Conservation (phyloP, 371 early-diverging fungal genomes). For the Coemansia linderi region DNA sequence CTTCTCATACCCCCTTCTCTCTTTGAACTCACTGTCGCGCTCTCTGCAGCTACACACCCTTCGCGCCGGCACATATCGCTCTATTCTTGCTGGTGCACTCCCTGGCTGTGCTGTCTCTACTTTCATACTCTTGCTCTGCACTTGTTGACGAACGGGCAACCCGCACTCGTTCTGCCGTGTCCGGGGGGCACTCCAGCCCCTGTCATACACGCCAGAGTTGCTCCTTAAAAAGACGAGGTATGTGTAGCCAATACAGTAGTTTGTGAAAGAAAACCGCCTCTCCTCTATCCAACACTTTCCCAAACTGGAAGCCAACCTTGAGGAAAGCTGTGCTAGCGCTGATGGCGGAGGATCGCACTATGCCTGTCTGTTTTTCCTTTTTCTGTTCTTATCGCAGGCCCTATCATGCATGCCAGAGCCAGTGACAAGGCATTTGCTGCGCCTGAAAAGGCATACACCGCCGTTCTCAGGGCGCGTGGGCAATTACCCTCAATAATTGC, state of each 20-base stretch:
- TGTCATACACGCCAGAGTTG: conserved; percentile 2
- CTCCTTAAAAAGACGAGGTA: neutral
- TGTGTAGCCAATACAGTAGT: neutral
- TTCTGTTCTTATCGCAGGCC: neutral
- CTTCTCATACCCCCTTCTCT: neutral
- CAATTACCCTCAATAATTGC: neutral
- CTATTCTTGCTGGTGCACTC: neutral
- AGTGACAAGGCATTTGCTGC: neutral
- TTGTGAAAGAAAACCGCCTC: neutral
- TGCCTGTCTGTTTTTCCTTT: neutral
- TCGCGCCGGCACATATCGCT: neutral
- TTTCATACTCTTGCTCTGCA: neutral
- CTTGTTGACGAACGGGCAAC: neutral
- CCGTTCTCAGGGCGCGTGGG: conserved; percentile 8
- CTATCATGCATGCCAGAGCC: conserved; percentile 2
- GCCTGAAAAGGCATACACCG: neutral
- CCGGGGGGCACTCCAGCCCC: conserved; percentile 7
- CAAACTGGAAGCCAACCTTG: no score
- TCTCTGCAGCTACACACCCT: neutral
- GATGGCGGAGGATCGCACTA: neutral
- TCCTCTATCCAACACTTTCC: neutral
- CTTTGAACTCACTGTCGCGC: neutral
- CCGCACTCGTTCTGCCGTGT: neutral
- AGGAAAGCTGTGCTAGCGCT: neutral
- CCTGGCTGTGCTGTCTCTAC: neutral